Conservation (phyloP, 768 basidiomycete genomes). For the Kwoniella sp. region DNA sequence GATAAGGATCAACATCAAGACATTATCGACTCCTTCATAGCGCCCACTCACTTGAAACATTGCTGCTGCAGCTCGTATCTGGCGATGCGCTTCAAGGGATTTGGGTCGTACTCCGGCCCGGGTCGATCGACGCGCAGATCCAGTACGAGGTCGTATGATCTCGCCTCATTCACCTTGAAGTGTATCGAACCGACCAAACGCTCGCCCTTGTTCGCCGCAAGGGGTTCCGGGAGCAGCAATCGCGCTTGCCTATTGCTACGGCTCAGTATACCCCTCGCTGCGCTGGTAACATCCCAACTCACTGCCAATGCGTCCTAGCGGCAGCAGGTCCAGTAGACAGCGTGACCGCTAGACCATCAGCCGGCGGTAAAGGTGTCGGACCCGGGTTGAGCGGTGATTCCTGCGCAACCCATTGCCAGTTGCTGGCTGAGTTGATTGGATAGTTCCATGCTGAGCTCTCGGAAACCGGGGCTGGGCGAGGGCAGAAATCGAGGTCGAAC, state of each 20-base stretch:
- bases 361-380: conserved; percentile 36
- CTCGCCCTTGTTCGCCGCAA: conserved; percentile 48
- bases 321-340: conserved; percentile 47
- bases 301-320: conserved; percentile 50
- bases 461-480: conserved; percentile 19
- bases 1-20: too few relatives aligned
- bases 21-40: too few relatives aligned
- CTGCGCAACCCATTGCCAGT: conserved; percentile 32
- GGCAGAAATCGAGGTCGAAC: conserved; percentile 47
- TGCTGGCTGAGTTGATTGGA: conserved; percentile 14
- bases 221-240: conserved; percentile 44
- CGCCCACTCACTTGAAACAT: conserved; percentile 46
- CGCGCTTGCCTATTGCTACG: conserved; percentile 48
- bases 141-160: conserved; percentile 47
- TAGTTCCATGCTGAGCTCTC: conserved; percentile 38
- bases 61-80: conserved; percentile 45
- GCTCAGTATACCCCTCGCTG: too few relatives aligned
- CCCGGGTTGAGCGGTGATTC: conserved; percentile 37
- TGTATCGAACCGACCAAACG: conserved; percentile 35
- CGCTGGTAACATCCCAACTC: too few relatives aligned
- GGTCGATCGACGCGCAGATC: conserved; percentile 42
- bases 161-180: conserved; percentile 42
- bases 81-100: conserved; percentile 29
- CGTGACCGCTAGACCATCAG: conserved; percentile 35
- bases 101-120: conserved; percentile 23